Percentiles rank a stretch among this genome's conserved stretches.
Evolutionary conservation across 306 rosid species (phyloP).

Genomic region (Ziziphus jujuba): DNA sequence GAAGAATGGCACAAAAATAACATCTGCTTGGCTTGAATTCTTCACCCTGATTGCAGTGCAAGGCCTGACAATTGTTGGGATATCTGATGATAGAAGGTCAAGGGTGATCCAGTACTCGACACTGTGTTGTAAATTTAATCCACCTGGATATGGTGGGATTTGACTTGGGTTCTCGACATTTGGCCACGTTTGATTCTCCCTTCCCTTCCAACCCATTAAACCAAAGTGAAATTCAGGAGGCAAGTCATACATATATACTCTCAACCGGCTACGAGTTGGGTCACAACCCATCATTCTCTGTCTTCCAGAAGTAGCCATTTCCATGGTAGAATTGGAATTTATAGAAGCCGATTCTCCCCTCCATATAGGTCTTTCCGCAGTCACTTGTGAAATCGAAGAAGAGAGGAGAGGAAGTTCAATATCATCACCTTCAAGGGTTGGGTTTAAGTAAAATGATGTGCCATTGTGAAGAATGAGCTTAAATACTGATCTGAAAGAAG

Average conservation of each 20-base stretch:
- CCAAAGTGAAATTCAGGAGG: slow-evolving; percentile 92
- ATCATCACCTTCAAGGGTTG: slow-evolving; percentile 45
- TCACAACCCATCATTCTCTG: slow-evolving; percentile 36
- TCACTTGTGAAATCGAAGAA: slow-evolving; percentile 26
- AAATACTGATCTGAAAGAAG: slow-evolving; percentile 67
- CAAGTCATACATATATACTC: slow-evolving; percentile 88
- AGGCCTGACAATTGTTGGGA: slow-evolving; percentile 35
- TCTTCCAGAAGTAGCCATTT: slow-evolving; percentile 28
- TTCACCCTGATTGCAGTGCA: slow-evolving; percentile 69
- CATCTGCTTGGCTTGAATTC: slow-evolving; percentile 79
- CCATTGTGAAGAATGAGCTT: slow-evolving; percentile 66
- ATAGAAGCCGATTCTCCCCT: slow-evolving; percentile 34
- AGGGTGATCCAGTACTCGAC: slow-evolving; percentile 93
- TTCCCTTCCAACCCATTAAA: slow-evolving; percentile 85
- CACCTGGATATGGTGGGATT: slow-evolving; percentile 82
- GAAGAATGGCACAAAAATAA: slow-evolving; percentile 89
- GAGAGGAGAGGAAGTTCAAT: slow-evolving; percentile 22
- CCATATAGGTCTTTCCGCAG: slow-evolving; percentile 20
- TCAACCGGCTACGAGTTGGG: slow-evolving; percentile 47
- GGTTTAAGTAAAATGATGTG: slow-evolving; percentile 55
- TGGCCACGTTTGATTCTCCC: slow-evolving; percentile 77
- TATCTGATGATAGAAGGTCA: slow-evolving; percentile 70
- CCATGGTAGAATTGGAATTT: slow-evolving; percentile 33
- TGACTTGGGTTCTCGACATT: slow-evolving; percentile 36
- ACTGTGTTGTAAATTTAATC: slow-evolving; percentile 90